Evolutionary conservation across 768 basidiomycete genomes (phyloP).

Genomic region (Termitomyces sp.): DNA sequence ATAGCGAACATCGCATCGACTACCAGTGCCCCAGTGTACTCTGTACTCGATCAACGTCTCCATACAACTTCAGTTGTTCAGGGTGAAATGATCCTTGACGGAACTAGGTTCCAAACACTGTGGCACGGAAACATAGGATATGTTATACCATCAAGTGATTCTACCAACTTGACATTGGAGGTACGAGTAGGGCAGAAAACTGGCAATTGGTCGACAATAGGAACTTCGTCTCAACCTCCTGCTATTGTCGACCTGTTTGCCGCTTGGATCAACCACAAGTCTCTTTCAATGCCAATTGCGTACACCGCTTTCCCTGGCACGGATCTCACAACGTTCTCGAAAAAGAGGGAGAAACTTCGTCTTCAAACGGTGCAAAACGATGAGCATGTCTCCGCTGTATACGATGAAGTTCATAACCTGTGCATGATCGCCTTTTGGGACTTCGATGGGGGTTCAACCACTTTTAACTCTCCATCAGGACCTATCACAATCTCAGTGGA

Average conservation of each 20-base stretch:
- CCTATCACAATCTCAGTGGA: conserved; percentile 29
- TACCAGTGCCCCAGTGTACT: conserved; percentile 42
- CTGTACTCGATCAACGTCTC: conserved; percentile 63
- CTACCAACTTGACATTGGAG: conserved; percentile 28
- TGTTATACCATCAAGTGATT: conserved; percentile 30
- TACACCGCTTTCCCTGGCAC: conserved; percentile 57
- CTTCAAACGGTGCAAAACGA: conserved; percentile 42
- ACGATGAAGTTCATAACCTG: conserved; percentile 33
- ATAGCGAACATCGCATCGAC: conserved; percentile 43
- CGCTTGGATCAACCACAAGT: conserved; percentile 48
- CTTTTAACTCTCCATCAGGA: conserved; percentile 22
- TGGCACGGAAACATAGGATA: conserved; percentile 72
- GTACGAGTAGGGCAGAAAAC: conserved; percentile 36
- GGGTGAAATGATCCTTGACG: conserved; percentile 22
- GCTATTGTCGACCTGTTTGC: conserved; percentile 57
- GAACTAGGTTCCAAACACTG: conserved; percentile 28
- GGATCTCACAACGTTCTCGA: conserved; percentile 28
- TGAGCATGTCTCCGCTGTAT: conserved; percentile 40
- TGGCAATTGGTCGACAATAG: conserved; percentile 58
- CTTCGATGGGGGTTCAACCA: conserved; percentile 33
- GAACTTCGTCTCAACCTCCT: conserved; percentile 55
- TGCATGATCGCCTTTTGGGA: conserved; percentile 58
- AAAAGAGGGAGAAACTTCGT: conserved; percentile 24
- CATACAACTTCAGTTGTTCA: conserved; percentile 37
- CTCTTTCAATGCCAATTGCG: conserved; percentile 29